Conservation (phyloP, 129 eudicot genomes). For the Saposhnikovia divaricata region DNA sequence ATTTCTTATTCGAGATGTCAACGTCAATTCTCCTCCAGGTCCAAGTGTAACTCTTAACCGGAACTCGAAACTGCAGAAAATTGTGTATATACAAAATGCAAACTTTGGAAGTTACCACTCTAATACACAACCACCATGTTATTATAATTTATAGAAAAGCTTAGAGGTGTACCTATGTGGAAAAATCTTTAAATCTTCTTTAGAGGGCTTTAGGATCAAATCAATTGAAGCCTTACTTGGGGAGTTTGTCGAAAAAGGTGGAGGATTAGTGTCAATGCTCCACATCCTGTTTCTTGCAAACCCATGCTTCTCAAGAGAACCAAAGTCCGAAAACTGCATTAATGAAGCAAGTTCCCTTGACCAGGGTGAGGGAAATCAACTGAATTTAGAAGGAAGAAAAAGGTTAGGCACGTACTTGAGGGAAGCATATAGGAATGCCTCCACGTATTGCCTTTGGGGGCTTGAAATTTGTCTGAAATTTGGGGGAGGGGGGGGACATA, state of each 20-base stretch:
- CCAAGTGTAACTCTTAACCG: constrained; percentile 71
- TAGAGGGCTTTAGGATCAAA: constrained; percentile 62
- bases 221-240: constrained; percentile 45
- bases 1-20: constrained; percentile 74
- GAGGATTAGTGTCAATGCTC: constrained; percentile 50
- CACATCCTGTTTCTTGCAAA: constrained; percentile 81
- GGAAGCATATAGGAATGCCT: constrained; percentile 87
- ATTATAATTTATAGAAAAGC: background rate
- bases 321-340: constrained; percentile 60
- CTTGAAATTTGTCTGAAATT: constrained; percentile 55
- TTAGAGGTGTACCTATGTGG: constrained; percentile 49
- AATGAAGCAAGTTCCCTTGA: constrained; percentile 20
- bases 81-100: background rate
- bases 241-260: constrained; percentile 32
- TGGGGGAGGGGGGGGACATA: background rate
- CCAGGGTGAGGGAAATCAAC: constrained; percentile 5
- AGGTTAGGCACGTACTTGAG: constrained; percentile 49
- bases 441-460: constrained; percentile 90
- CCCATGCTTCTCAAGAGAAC: constrained; percentile 72
- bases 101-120: background rate
- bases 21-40: constrained; percentile 69
- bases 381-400: background rate
- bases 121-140: background rate
- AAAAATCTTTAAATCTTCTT: constrained; percentile 76
- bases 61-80: constrained; percentile 61